Conservation (phyloP, 2,329 filamentous ascomycete genomes). For the Sporothrix euskadiensis region DNA sequence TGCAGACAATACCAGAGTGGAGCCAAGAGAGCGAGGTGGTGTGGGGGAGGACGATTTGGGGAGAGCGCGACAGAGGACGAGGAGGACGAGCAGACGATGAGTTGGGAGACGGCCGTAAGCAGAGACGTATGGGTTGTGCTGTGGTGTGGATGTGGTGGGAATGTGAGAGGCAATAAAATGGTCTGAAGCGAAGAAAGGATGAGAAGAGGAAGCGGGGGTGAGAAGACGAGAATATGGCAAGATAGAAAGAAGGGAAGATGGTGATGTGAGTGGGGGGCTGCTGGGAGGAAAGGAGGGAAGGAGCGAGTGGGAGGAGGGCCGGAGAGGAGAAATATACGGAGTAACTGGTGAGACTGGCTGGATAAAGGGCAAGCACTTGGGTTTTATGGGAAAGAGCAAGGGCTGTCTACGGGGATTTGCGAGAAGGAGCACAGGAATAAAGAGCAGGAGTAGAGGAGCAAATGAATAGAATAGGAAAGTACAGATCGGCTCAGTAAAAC, state of each 20-base stretch:
- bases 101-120: neutral
- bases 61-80: conserved; percentile 9
- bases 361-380: neutral
- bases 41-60: conserved; percentile 20
- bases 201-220: neutral
- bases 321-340: conserved; percentile 21
- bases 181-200: neutral
- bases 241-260: conserved; percentile 5
- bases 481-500: neutral
- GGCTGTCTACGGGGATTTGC: neutral
- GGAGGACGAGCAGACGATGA: neutral
- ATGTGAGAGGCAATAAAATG: conserved; percentile 14
- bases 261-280: neutral
- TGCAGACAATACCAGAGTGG: conserved; percentile 22
- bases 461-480: neutral
- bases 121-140: neutral
- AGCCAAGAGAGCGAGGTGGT: conserved; percentile 18
- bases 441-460: neutral
- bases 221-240: neutral
- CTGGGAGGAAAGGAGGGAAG: neutral
- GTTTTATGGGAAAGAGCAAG: neutral
- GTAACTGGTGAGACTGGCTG: conserved; percentile 3
- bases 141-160: conserved; percentile 7
- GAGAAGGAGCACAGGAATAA: neutral
- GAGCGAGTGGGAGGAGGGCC: neutral